These are phyloP conservation scores for Xeromyces bisporus DNA, from an alignment of 495 filamentous ascomycete species.

Conservation along the genomic window DNA sequence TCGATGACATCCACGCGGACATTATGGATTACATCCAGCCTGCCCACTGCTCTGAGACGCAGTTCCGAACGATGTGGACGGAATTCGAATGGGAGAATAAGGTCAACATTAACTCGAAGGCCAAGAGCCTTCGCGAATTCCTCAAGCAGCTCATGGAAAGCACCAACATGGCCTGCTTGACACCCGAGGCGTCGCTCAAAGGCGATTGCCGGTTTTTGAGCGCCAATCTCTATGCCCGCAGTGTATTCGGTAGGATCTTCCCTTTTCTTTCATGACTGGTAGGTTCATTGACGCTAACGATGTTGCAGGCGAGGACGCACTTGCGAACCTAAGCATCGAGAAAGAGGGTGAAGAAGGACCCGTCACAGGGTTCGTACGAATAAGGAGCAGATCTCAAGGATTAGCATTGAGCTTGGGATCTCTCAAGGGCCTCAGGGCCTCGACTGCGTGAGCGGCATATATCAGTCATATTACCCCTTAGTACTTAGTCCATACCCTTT, in stretches of 20 bases:
- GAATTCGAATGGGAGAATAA: constrained; percentile 99
- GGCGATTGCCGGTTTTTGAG: constrained; percentile 97
- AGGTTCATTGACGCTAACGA: too few species aligned
- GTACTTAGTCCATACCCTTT: constrained; percentile 13
- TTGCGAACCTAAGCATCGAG: constrained; percentile 95
- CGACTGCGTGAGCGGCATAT: constrained; percentile 26
- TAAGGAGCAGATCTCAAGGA: constrained; percentile 93
- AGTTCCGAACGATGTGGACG: constrained; percentile 99
- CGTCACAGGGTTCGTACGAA: constrained; percentile 96
- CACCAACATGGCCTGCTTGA: constrained; percentile 97
- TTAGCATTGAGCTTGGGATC: constrained; percentile 86
- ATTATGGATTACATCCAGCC: constrained; percentile 99
- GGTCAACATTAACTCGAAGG: constrained; percentile 98
- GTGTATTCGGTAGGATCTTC: constrained; percentile 77
- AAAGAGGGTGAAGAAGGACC: constrained; percentile 92
- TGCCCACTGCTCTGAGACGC: constrained; percentile 88
- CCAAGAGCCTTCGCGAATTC: constrained; percentile 83
- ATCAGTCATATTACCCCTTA: constrained; percentile 4
- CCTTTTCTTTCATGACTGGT: neutral
- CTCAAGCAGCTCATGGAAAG: constrained; percentile 87
- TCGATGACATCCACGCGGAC: constrained; percentile 97
- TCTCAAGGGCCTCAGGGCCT: constrained; percentile 74
- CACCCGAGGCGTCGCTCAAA: constrained; percentile 88
- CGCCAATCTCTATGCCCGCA: constrained; percentile 92
- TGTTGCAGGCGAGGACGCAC: constrained; percentile 97